Percentiles rank a stretch among this genome's conserved stretches.
These are phyloP conservation scores for Geotrichum phurueaensis DNA, from an alignment of 1,139 yeast species.

Conservation along the genomic window DNA sequence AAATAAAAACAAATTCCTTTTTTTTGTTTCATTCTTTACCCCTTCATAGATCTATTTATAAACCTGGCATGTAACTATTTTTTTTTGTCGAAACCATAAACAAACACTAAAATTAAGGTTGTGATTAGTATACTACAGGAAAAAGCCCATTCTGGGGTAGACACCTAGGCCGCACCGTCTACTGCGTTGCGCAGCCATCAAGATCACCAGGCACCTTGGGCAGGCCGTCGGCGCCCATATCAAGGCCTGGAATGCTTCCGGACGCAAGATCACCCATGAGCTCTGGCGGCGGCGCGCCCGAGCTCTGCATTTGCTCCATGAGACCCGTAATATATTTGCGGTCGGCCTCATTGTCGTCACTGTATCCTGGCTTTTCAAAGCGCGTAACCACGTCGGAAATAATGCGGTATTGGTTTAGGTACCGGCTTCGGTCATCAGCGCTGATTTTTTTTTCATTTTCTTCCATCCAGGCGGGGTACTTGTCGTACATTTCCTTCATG, in stretches of 20 bases:
- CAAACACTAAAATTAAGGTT: not conserved
- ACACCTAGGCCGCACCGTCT: not conserved
- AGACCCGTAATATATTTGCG: slow-evolving; percentile 51
- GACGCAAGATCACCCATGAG: slow-evolving; percentile 61
- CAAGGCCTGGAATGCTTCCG: slow-evolving; percentile 51
- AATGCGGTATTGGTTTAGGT: slow-evolving; percentile 34
- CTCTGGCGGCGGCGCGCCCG: slow-evolving; percentile 86
- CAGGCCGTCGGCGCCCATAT: slow-evolving; percentile 23
- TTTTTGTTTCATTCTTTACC: not conserved
- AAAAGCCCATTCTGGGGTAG: not conserved
- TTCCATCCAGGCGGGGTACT: slow-evolving; percentile 54
- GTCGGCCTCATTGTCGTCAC: slow-evolving; percentile 46
- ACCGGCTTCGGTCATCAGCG: slow-evolving; percentile 33
- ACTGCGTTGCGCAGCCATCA: slow-evolving; percentile 14
- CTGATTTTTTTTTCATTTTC: slow-evolving; percentile 40
- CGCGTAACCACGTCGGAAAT: slow-evolving; percentile 47
- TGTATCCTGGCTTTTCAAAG: slow-evolving; percentile 53
- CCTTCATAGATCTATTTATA: not conserved
- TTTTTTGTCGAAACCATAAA: not conserved
- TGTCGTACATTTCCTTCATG: slow-evolving; percentile 68
- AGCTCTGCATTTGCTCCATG: slow-evolving; percentile 49
- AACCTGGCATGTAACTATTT: not conserved
- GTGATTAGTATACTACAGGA: not conserved
- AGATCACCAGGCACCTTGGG: slow-evolving; percentile 13
- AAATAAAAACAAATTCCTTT: too few relatives aligned